These are phyloP conservation scores for Aspergillus novofumigatus DNA, from an alignment of 2,329 filamentous ascomycete genomes.

Conservation along the genomic window DNA sequence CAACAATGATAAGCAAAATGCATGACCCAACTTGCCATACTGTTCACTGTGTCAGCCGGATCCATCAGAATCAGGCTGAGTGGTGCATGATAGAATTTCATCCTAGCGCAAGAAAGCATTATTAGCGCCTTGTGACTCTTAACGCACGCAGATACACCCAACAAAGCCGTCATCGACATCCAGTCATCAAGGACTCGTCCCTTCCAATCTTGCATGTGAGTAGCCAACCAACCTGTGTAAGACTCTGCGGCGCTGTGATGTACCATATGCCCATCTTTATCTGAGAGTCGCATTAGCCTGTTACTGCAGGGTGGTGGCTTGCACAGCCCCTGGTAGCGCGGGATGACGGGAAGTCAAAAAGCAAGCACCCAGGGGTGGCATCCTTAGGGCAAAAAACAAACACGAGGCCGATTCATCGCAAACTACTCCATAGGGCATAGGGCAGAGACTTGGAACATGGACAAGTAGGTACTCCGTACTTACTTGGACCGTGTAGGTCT, in stretches of 20 bases:
- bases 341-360: background rate
- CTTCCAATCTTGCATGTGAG: background rate
- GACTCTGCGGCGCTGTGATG: background rate
- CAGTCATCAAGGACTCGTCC: background rate
- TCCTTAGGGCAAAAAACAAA: background rate
- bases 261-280: conserved; percentile 3
- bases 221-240: conserved; percentile 4
- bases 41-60: background rate
- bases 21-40: too few species aligned
- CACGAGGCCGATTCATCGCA: too few species aligned
- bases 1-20: too few species aligned
- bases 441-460: too few species aligned
- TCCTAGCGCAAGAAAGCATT: background rate
- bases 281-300: background rate
- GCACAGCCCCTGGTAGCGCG: too few species aligned
- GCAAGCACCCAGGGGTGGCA: background rate
- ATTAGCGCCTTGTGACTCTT: background rate
- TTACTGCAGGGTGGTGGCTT: background rate
- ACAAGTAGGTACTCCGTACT: background rate
- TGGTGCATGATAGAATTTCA: background rate
- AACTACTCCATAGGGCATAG: too few species aligned
- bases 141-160: background rate
- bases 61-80: background rate
- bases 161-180: background rate
- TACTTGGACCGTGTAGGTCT: conserved; percentile 1